Evolutionary conservation across 805 yeast genomes (phyloP), one percentile per base, ranked within the genome.

Genomic region (Yarrowia yakushimensis): DNA sequence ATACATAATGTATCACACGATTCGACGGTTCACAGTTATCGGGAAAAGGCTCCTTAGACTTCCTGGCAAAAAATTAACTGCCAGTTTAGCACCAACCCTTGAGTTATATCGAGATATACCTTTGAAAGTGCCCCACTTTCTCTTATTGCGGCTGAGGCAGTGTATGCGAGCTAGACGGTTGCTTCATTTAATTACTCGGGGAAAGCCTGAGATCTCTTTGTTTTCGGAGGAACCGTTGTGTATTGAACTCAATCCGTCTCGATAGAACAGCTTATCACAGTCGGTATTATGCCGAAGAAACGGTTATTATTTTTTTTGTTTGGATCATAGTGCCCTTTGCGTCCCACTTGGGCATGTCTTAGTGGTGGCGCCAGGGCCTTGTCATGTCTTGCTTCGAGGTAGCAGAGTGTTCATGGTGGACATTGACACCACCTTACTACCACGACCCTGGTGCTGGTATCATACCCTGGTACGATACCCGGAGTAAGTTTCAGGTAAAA

Each of bases 11-110:
- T 31, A 13, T 37, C 25, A 4, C 42, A 37, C 23, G 42, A 18
- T 17, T n/a, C 42, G 22, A 34, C 42, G 15, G 42, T 18, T 37
- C 15, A 34, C 42, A 8, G 42, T 18, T 37, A 37, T 42, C 48
- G 45, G 45, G 17, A 9, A 4, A 2, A 20, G 22, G 17, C 31
- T 11, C 31, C 15, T 31, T 27, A 11, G 22, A 25, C 33, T 25
- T 39, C 17, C 28, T 13, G 9, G 15, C n/a, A n/a, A 15, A n/a
- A 25, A 10, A n/a, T 45, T 30, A 45, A 36, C 36, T 28, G 52
- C 18, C 20, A 45, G 12, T 28, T 45, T 45, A 45, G 52, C 52
- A 45, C 36, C 33, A 30, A 45, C 15, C 52, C 52, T 45, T 45
- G 18, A 45, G 52, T 7, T 30, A 30, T 30, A 45, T 30, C 52